These are phyloP conservation scores for Scedosporium dehoogii DNA, from an alignment of 2,329 filamentous ascomycete genomes.

Conservation along the genomic window DNA sequence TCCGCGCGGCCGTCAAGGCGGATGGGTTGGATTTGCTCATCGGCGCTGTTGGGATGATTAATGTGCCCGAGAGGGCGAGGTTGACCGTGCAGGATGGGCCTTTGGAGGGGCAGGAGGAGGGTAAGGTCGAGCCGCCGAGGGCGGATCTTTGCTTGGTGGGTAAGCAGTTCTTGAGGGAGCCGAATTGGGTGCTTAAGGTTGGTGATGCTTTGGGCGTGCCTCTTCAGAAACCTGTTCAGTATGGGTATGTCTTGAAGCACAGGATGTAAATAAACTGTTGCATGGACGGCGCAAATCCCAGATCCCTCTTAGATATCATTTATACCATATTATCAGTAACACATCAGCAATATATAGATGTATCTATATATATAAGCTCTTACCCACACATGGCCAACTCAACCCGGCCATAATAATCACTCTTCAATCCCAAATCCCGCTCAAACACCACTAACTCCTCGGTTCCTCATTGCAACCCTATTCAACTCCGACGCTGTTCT, in stretches of 20 bases:
- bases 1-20: conserved; percentile 54
- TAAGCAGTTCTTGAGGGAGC: conserved; percentile 72
- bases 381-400: no score
- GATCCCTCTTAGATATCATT: no score
- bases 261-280: not conserved
- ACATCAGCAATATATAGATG: no score
- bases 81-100: conserved; percentile 39
- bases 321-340: no score
- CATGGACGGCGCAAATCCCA: not conserved
- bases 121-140: conserved; percentile 20
- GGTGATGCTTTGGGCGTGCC: conserved; percentile 63
- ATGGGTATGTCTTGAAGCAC: conserved; percentile 22
- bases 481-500: no score
- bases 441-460: no score
- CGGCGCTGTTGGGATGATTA: conserved; percentile 66
- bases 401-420: no score
- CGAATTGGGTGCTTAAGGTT: conserved; percentile 63
- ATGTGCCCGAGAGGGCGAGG: conserved; percentile 57
- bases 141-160: conserved; percentile 67
- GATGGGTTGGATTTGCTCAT: conserved; percentile 49
- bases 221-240: conserved; percentile 64
- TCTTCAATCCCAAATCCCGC: no score
- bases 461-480: no score
- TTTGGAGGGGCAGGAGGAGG: conserved; percentile 28
- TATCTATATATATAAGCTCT: no score